Base-by-base conservation (phyloP, 2,329 filamentous ascomycete genomes). In the Aureobasidium sp. region DNA sequence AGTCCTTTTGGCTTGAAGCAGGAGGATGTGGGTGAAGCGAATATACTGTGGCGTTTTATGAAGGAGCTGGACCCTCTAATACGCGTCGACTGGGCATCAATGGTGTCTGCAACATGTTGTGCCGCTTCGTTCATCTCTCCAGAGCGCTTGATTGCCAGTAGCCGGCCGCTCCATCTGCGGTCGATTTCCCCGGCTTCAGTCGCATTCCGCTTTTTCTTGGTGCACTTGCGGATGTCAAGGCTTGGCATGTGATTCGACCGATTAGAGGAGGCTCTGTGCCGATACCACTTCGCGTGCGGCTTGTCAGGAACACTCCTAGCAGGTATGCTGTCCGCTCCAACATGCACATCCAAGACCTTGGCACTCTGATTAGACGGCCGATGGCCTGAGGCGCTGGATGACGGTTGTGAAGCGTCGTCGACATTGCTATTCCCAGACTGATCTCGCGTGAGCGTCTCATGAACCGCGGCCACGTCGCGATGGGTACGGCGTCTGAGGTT, bases 1-100 rank as follows among this genome's bases (percentile, higher is more conserved):
- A 95, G 87, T 27, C 72, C 72, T 27, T 75, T 88, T 64, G 83
- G 79, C 60, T 92, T 82, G 63, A 97, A 75, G 60, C 72, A 73
- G 24, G 61, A 60, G 59, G 71, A 73, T 71, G 73, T 74, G 17
- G 72, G 72, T 41, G 73, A 62, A n/a, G 70, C 63, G 60, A 73
- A 66, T 57, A 70, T 63, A 9, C 2, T 90, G 91, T 66, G 96
- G 79, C 12, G 81, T 73, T 85, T 87, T 26, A 13, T 34, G 10
- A 50, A 47, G 48, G 57, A 53, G 51, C 59, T 62, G n/a, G 59
- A 47, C 27, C 44, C 37, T 39, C 27, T 51, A 29, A 55, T 47
- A 29, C 44, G 41, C 9, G 50, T 53, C 26, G 44, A 27, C 29
- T 63, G 51, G 36, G 59, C 36, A 17, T 26, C 48, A 17, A 51